Evolutionary conservation across 2,329 filamentous ascomycete species (phyloP).

Genomic region (Fusarium buxicola): DNA sequence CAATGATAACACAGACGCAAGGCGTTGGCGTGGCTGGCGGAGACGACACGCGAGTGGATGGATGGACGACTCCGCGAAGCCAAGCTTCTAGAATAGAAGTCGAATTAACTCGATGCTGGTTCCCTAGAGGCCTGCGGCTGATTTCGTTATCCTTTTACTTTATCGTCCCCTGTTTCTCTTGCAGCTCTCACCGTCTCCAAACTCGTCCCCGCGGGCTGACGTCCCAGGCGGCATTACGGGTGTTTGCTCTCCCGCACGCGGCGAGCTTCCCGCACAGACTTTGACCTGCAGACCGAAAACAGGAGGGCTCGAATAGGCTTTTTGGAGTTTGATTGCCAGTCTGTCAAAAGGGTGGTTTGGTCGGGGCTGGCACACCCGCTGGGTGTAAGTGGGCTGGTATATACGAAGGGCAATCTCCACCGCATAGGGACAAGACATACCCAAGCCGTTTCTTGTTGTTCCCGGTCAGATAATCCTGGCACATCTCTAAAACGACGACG

Average conservation of each 20-base stretch:
- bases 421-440: background rate
- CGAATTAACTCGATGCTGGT: constrained; percentile 2
- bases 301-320: constrained; percentile 8
- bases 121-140: background rate
- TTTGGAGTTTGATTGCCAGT: constrained; percentile 13
- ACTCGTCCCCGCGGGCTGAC: constrained; percentile 19
- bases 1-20: background rate
- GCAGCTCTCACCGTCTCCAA: constrained; percentile 22
- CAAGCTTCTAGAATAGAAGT: constrained; percentile 22
- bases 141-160: too few relatives aligned
- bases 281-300: constrained; percentile 5
- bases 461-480: constrained; percentile 19
- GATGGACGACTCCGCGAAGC: constrained; percentile 2
- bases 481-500: constrained; percentile 23
- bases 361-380: background rate
- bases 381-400: constrained; percentile 2
- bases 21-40: constrained; percentile 23
- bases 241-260: constrained; percentile 22
- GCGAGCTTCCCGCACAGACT: constrained; percentile 21
- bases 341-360: background rate
- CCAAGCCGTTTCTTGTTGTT: constrained; percentile 7
- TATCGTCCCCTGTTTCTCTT: background rate
- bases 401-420: constrained; percentile 7
- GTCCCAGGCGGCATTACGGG: constrained; percentile 21
- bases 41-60: constrained; percentile 14